Percentiles rank a stretch among this genome's conserved stretches.
These are phyloP conservation scores for Jatropha curcas DNA, from an alignment of 345 rosid species.

Conservation along the genomic window DNA sequence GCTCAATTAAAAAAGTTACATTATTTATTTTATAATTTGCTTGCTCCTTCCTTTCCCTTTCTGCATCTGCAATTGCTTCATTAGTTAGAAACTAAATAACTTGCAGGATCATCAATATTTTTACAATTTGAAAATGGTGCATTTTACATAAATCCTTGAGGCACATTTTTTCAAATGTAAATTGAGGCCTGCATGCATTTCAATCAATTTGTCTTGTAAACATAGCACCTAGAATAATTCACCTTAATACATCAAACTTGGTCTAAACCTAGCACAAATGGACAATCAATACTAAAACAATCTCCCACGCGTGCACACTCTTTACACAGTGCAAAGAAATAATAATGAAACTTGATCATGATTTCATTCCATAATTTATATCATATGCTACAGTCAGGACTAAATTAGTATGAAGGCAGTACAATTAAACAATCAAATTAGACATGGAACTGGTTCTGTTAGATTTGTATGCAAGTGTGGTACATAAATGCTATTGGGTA, in stretches of 20 bases:
- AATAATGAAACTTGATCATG: background rate
- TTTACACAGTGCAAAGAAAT: background rate
- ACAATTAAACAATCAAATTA: background rate
- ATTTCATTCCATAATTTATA: conserved; percentile 1
- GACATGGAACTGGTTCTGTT: background rate
- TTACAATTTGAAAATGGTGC: no score
- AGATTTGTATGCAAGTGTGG: background rate
- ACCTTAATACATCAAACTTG: background rate
- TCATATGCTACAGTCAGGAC: background rate
- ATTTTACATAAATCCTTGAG: no score
- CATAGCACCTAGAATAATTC: no score
- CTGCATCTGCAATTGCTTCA: background rate
- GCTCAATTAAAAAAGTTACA: background rate
- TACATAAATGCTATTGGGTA: background rate
- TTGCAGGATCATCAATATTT: no score
- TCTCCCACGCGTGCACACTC: no score
- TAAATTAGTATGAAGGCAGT: background rate
- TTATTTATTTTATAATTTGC: background rate
- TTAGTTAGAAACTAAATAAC: background rate
- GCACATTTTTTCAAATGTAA: no score
- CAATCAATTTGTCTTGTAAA: no score
- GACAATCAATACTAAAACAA: no score
- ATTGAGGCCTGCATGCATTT: no score
- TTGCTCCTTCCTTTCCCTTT: background rate
- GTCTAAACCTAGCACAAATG: background rate